Conservation (phyloP, 2,329 filamentous ascomycete species). For the Penicillium sclerotiorum region DNA sequence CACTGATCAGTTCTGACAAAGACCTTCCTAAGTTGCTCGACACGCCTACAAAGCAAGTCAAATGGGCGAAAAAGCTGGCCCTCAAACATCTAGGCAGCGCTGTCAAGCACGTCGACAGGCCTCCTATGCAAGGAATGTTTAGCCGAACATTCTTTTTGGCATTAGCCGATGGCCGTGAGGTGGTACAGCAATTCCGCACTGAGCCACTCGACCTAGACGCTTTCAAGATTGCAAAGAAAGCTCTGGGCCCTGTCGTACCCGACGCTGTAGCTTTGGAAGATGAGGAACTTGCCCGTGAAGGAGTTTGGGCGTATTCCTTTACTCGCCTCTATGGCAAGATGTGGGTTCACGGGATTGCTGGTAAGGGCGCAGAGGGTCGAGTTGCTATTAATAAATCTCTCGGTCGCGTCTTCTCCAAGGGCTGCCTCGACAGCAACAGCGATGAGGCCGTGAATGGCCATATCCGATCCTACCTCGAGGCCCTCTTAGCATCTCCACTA, state of each 20-base stretch:
- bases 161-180: constrained; percentile 20
- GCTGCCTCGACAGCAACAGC: constrained; percentile 23
- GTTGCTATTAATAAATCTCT: constrained; percentile 25
- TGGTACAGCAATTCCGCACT: constrained; percentile 25
- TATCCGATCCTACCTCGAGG: constrained; percentile 22
- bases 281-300: constrained; percentile 6
- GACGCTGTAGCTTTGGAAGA: constrained; percentile 4
- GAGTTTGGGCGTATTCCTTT: constrained; percentile 14
- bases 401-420: constrained; percentile 24
- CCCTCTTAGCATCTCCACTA: constrained; percentile 23
- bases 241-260: background rate
- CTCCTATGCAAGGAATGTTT: constrained; percentile 32
- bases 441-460: constrained; percentile 17
- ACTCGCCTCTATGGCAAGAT: constrained; percentile 22
- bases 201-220: constrained; percentile 8
- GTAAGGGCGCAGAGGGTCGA: constrained; percentile 23
- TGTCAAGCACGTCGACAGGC: constrained; percentile 27
- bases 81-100: constrained; percentile 27
- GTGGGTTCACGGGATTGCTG: constrained; percentile 22
- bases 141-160: constrained; percentile 29
- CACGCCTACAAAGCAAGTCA: constrained; percentile 25
- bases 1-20: constrained; percentile 5
- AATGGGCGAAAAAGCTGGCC: constrained; percentile 31
- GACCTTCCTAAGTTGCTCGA: constrained; percentile 25
- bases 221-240: constrained; percentile 7